Evolutionary conservation across 129 eudicot genomes (phyloP), one percentile per base, ranked within the genome.

Genomic region (Artemisia argyi): DNA sequence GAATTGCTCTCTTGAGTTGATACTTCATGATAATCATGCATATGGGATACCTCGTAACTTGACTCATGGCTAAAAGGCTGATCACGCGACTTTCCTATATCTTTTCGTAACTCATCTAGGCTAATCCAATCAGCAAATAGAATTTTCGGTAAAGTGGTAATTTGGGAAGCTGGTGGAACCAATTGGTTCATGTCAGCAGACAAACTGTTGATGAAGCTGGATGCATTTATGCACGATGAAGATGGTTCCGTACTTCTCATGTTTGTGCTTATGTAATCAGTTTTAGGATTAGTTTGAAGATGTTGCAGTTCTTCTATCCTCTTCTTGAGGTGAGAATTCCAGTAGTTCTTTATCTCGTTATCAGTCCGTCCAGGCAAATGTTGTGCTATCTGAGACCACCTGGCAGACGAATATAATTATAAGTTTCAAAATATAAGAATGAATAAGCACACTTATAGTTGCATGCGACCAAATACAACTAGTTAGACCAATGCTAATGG

Each of bases 351-450:
- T 13, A 87, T 80, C 82, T 87, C 94, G 17, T 87, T 87, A 66
- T 87, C 94, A 4, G 90, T 85, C 62, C 90, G 79, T 55, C 95
- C 95, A 46, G 88, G 88, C 48, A 88, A 78, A 76, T 88, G 88
- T 46, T 88, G 83, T 19, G 91, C 82, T 65, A 88, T 88, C 15
- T 75, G 95, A 68, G 91, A 82, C 93, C 93, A 87, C 85, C 93
- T 87, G 76, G 57, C 54, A 55, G 19, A 55, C 11, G 11, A 18
- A 17, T 13, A 17, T 55, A 55, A 55, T 14, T 51, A 51, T n/a
- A 51, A 51, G 18, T n/a, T 51, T 5, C 56, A 51, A 14, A 12
- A 51, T 14, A 51, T 51, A 51, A 39, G 46, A 39, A 39, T 39
- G 46, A 39, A 39, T 7, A 7, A 39, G 46, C 46, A 7, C 11